Percentiles rank a stretch among this genome's conserved stretches.
These are phyloP conservation scores for Pugionium cornutum DNA, from an alignment of 345 rosid genomes.

Conservation along the genomic window DNA sequence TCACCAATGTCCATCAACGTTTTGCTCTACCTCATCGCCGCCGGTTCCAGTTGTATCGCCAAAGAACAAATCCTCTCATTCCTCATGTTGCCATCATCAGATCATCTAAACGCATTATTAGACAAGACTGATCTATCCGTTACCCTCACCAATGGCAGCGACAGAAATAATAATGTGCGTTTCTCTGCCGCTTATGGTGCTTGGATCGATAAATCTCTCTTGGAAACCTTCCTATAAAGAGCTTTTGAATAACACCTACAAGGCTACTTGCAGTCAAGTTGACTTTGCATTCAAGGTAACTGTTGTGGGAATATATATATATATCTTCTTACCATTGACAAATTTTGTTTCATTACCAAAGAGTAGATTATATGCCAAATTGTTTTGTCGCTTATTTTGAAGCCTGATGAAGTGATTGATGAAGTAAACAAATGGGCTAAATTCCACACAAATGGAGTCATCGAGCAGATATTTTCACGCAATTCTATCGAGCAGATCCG, in stretches of 20 bases:
- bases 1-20: constrained; percentile 66
- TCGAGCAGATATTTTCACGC: constrained; percentile 58
- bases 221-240: constrained; percentile 59
- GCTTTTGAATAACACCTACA: constrained; percentile 51
- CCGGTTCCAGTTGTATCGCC: constrained; percentile 55
- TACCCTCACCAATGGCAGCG: constrained; percentile 52
- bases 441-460: constrained; percentile 59
- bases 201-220: constrained; percentile 56
- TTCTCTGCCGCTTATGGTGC: constrained; percentile 56
- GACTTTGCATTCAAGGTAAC: constrained; percentile 67
- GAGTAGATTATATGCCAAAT: neutral
- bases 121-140: constrained; percentile 44
- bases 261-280: constrained; percentile 56
- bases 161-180: constrained; percentile 54
- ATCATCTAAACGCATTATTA: constrained; percentile 52
- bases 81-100: constrained; percentile 53
- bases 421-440: constrained; percentile 69
- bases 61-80: constrained; percentile 64
- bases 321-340: too few species aligned
- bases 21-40: constrained; percentile 57
- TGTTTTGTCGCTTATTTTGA: constrained; percentile 3
- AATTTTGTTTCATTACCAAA: too few species aligned
- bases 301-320: too few species aligned
- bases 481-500: constrained; percentile 43
- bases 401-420: constrained; percentile 56